Evolutionary conservation across 139 green algal genomes (phyloP).

Genomic region (Micromonas pusilla): DNA sequence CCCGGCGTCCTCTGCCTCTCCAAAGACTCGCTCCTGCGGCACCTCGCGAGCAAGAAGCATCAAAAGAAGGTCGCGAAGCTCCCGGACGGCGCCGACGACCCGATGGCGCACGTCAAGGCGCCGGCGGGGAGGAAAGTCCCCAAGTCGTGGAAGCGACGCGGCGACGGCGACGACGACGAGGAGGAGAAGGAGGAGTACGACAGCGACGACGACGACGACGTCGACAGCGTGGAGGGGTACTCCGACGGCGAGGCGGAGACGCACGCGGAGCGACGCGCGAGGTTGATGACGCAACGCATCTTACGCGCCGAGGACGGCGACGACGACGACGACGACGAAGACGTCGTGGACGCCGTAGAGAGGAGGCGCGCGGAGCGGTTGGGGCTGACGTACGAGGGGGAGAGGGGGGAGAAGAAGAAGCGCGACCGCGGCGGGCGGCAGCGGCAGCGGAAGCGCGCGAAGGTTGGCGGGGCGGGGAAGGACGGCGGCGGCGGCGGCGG

Average conservation of each 20-base stretch:
- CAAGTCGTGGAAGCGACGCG: too few species aligned
- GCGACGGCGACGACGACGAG: neutral
- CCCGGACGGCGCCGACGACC: too few species aligned
- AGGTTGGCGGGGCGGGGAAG: too few species aligned
- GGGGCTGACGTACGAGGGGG: too few species aligned
- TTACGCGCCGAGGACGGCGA: neutral
- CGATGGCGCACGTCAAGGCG: too few species aligned
- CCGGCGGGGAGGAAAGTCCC: too few species aligned
- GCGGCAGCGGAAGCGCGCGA: neutral
- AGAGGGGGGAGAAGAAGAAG: neutral
- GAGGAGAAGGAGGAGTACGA: neutral
- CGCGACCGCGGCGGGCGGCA: neutral
- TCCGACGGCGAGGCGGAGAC: conserved; percentile 9
- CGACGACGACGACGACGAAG: neutral
- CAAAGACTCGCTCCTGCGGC: neutral
- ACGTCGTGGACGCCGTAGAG: neutral
- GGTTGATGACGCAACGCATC: neutral
- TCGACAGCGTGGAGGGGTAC: neutral
- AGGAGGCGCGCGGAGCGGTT: too few species aligned
- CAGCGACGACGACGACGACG: neutral
- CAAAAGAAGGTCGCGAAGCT: too few species aligned
- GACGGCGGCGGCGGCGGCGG: too few species aligned
- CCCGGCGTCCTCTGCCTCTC: neutral
- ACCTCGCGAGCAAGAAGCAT: neutral
- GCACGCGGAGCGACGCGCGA: neutral